These are phyloP conservation scores for Amanita pallidorosea DNA, from an alignment of 768 basidiomycete species.

Conservation along the genomic window DNA sequence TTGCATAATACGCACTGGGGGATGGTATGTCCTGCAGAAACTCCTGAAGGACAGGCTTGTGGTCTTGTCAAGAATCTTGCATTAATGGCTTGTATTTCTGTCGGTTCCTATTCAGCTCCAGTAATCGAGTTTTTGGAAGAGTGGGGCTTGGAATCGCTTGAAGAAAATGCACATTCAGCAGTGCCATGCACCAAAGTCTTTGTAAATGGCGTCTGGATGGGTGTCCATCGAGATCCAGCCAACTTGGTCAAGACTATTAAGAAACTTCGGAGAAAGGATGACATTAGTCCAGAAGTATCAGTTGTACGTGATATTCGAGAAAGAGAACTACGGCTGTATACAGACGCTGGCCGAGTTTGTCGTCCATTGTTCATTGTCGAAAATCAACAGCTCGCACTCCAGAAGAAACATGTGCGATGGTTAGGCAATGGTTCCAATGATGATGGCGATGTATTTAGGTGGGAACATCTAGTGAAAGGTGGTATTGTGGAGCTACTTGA, in stretches of 20 bases:
- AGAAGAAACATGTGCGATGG: conserved; percentile 78
- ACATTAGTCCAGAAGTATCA: conserved; percentile 92
- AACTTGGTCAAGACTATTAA: conserved; percentile 90
- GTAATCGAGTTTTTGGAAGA: conserved; percentile 98
- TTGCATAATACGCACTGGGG: conserved; percentile 99
- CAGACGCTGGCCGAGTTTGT: conserved; percentile 94
- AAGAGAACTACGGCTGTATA: conserved; percentile 86
- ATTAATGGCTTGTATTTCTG: conserved; percentile 95
- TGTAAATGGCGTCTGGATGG: conserved; percentile 99
- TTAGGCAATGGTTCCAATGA: conserved; percentile 49
- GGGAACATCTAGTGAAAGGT: conserved; percentile 75
- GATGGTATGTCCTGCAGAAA: conserved; percentile 99
- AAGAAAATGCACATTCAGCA: conserved; percentile 82
- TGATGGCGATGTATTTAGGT: conserved; percentile 61
- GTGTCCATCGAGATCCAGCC: conserved; percentile 91
- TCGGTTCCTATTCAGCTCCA: conserved; percentile 90
- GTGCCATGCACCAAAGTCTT: conserved; percentile 92
- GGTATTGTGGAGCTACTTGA: conserved; percentile 93
- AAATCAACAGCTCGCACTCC: conserved; percentile 73
- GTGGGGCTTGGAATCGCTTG: conserved; percentile 93
- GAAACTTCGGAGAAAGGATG: conserved; percentile 84
- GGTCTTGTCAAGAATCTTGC: conserved; percentile 98
- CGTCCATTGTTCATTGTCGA: conserved; percentile 96
- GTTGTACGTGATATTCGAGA: conserved; percentile 98
- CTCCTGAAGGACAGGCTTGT: conserved; percentile 98